phyloP scores from a whole-genome alignment of 495 filamentous ascomycete genomes.

The Aspergillus olivimuriae region DNA sequence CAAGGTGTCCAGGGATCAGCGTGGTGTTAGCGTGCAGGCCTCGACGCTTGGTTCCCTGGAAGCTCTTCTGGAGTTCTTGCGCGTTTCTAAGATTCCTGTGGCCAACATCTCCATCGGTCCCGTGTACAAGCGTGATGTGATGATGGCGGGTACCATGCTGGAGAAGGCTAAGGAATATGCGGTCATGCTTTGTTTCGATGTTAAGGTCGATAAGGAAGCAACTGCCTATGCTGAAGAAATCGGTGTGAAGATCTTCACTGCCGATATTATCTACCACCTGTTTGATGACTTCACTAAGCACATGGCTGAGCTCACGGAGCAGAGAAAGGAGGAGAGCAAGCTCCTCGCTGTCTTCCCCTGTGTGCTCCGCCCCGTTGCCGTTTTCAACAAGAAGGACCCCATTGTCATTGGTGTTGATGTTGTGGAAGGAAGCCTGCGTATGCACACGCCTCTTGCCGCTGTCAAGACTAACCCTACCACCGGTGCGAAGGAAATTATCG shows the following conservation, averaged over 20 bases:
- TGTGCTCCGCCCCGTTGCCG: slow-evolving; percentile 77
- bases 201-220: slow-evolving; percentile 98
- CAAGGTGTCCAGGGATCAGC: slow-evolving; percentile 81
- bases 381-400: slow-evolving; percentile 97
- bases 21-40: slow-evolving; percentile 94
- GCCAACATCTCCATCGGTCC: slow-evolving; percentile 96
- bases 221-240: slow-evolving; percentile 85
- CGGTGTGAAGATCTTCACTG: slow-evolving; percentile 96
- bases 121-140: slow-evolving; percentile 97
- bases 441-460: slow-evolving; percentile 83
- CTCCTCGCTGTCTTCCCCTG: slow-evolving; percentile 95
- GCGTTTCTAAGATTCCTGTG: slow-evolving; percentile 90
- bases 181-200: slow-evolving; percentile 99
- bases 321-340: slow-evolving; percentile 94
- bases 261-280: slow-evolving; percentile 98
- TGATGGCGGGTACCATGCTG: slow-evolving; percentile 93
- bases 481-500: slow-evolving; percentile 72
- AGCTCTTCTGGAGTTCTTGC: slow-evolving; percentile 93
- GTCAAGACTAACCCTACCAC: slow-evolving; percentile 76
- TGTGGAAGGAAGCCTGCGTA: slow-evolving; percentile 72
- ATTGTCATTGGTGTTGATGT: slow-evolving; percentile 97
- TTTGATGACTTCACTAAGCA: slow-evolving; percentile 96
- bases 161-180: slow-evolving; percentile 94
- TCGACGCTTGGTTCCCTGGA: slow-evolving; percentile 97
- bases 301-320: slow-evolving; percentile 75